These are phyloP conservation scores for Neurospora sp. DNA, from an alignment of 495 filamentous ascomycete genomes.

Conservation along the genomic window DNA sequence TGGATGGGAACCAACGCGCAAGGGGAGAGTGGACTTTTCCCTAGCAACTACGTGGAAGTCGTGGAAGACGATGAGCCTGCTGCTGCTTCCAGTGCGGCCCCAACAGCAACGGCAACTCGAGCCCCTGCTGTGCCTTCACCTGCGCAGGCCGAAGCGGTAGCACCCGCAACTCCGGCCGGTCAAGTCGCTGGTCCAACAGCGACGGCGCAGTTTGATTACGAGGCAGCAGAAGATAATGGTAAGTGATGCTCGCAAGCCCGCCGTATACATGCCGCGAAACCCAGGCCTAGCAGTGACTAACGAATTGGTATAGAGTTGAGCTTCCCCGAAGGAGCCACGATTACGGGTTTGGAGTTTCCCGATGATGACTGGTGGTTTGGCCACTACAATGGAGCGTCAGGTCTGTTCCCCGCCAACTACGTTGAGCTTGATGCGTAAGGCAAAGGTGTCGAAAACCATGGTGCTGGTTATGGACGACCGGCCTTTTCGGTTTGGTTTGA, in stretches of 20 bases:
- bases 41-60: slow-evolving; percentile 91
- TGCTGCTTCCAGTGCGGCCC: slow-evolving; percentile 16
- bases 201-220: slow-evolving; percentile 88
- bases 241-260: slow-evolving; percentile 7
- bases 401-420: slow-evolving; percentile 89
- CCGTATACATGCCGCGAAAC: background rate
- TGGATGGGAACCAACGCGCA: slow-evolving; percentile 82
- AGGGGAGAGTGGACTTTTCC: slow-evolving; percentile 85
- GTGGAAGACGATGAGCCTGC: slow-evolving; percentile 45
- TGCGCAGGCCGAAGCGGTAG: slow-evolving; percentile 11
- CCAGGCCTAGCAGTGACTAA: slow-evolving; percentile 8
- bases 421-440: slow-evolving; percentile 54
- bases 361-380: slow-evolving; percentile 99
- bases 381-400: slow-evolving; percentile 64
- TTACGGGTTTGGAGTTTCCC: slow-evolving; percentile 71
- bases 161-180: slow-evolving; percentile 18
- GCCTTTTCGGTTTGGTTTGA: background rate
- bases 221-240: slow-evolving; percentile 93
- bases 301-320: slow-evolving; percentile 50
- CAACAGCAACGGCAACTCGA: slow-evolving; percentile 16
- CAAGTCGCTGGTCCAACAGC: slow-evolving; percentile 50
- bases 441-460: background rate
- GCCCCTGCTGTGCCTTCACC: slow-evolving; percentile 24
- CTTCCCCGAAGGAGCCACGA: slow-evolving; percentile 81
- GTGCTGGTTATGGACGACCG: background rate